Evolutionary conservation across 2,329 filamentous ascomycete genomes (phyloP).

Genomic region (Fusarium piperis): DNA sequence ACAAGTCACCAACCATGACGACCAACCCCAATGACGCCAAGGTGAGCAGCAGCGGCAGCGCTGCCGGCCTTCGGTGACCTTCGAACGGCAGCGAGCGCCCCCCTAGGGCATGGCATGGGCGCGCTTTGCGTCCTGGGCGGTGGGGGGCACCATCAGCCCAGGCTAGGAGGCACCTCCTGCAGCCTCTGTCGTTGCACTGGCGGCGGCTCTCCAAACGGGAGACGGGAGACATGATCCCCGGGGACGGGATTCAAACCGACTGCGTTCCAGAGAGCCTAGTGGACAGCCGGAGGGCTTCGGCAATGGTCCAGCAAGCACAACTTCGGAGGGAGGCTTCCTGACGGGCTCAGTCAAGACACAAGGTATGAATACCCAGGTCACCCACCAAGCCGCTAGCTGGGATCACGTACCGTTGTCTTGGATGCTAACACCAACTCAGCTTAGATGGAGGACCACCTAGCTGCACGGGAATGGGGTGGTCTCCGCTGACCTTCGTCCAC

Average conservation of each 20-base stretch:
- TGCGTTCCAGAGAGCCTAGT: constrained; percentile 33
- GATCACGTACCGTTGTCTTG: constrained; percentile 28
- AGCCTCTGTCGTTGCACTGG: constrained; percentile 22
- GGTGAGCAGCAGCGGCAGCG: constrained; percentile 5
- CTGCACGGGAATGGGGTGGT: constrained; percentile 27
- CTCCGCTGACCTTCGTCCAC: constrained; percentile 23
- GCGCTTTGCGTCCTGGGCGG: constrained; percentile 12
- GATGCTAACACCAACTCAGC: constrained; percentile 26
- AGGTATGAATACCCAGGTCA: constrained; percentile 21
- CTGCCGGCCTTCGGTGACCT: constrained; percentile 24
- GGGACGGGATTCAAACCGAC: constrained; percentile 23
- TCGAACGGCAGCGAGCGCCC: constrained; percentile 13
- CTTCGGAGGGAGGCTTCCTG: background rate
- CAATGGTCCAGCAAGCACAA: constrained; percentile 15
- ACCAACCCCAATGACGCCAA: constrained; percentile 18
- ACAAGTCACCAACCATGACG: background rate
- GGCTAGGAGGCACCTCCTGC: constrained; percentile 31
- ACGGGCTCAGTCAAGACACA: constrained; percentile 18
- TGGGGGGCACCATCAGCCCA: constrained; percentile 32
- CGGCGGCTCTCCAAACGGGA: constrained; percentile 13
- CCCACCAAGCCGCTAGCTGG: constrained; percentile 9
- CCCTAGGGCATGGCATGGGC: constrained; percentile 19
- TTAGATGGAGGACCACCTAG: constrained; percentile 23
- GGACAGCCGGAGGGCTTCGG: constrained; percentile 23
- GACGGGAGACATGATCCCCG: constrained; percentile 19